Percentiles rank a stretch among this genome's conserved stretches.
Conservation (phyloP, 495 filamentous ascomycete genomes). For the Penicillium samsonianum region DNA sequence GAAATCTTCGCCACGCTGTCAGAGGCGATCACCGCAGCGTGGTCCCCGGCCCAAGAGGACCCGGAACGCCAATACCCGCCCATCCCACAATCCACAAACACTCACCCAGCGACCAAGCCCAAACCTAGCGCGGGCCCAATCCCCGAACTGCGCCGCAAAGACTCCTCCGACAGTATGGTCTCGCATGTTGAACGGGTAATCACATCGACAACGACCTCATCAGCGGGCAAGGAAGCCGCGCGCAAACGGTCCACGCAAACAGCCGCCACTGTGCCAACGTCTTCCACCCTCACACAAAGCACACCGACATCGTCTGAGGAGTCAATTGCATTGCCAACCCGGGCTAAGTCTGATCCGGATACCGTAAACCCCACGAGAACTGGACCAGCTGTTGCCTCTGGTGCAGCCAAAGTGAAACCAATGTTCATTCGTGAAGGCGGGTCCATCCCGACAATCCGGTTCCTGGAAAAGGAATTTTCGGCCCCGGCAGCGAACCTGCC, state of each 20-base stretch:
- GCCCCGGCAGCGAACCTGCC: conserved; percentile 93
- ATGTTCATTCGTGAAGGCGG: conserved; percentile 96
- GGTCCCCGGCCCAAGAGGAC: conserved; percentile 48
- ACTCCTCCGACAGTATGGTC: conserved; percentile 47
- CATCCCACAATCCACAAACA: conserved; percentile 16
- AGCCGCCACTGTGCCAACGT: conserved; percentile 53
- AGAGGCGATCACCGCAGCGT: conserved; percentile 79
- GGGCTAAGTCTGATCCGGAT: conserved; percentile 20
- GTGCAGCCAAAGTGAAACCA: conserved; percentile 34
- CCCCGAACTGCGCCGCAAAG: conserved; percentile 34
- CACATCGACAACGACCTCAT: conserved; percentile 46
- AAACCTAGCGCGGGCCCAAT: conserved; percentile 19
- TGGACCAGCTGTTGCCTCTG: not conserved
- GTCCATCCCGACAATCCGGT: conserved; percentile 88
- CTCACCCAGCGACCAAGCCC: conserved; percentile 18
- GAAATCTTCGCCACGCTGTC: conserved; percentile 89
- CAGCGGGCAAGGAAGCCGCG: conserved; percentile 35
- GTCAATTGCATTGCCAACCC: conserved; percentile 21
- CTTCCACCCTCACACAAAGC: conserved; percentile 57
- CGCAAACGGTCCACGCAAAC: conserved; percentile 39
- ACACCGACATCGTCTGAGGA: conserved; percentile 27
- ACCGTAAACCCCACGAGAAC: not conserved
- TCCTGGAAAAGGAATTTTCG: conserved; percentile 91
- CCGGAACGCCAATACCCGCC: conserved; percentile 39
- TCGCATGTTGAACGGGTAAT: conserved; percentile 52